Evolutionary conservation across 2,329 filamentous ascomycete species (phyloP).

Genomic region (Aspergillus versicolor): DNA sequence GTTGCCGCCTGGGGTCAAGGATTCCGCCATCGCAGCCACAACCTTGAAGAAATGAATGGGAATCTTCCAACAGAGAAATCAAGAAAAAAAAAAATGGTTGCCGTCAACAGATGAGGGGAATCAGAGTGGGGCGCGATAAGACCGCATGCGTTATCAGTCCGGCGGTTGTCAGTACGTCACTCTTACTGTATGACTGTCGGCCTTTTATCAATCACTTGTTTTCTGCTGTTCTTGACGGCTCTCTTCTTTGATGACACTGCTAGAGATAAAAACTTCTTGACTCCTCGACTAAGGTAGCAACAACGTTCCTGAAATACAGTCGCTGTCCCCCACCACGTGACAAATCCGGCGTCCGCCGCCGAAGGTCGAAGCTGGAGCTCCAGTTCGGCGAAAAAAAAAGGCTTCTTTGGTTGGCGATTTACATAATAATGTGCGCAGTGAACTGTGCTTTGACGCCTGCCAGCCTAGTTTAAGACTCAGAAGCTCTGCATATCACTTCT

Average conservation of each 20-base stretch:
- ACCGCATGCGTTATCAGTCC: background rate
- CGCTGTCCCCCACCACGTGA: background rate
- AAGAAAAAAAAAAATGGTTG: no score
- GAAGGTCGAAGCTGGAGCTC: background rate
- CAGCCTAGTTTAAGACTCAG: no score
- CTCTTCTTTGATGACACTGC: no score
- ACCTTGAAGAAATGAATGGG: background rate
- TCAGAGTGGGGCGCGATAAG: conserved; percentile 1
- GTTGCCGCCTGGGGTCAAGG: background rate
- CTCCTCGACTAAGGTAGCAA: no score
- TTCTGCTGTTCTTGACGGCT: no score
- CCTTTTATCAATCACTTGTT: no score
- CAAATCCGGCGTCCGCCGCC: background rate
- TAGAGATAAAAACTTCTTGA: background rate
- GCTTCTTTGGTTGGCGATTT: background rate
- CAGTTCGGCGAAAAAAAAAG: background rate
- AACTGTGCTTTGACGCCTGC: no score
- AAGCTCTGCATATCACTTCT: no score
- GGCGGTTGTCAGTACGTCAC: no score
- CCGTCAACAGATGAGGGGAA: background rate
- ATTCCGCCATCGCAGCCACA: background rate
- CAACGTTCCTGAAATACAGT: background rate
- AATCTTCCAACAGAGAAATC: background rate
- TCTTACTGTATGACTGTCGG: no score
- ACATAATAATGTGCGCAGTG: background rate